phyloP scores from a whole-genome alignment of 345 rosid genomes.

The Arabis hirsuta region DNA sequence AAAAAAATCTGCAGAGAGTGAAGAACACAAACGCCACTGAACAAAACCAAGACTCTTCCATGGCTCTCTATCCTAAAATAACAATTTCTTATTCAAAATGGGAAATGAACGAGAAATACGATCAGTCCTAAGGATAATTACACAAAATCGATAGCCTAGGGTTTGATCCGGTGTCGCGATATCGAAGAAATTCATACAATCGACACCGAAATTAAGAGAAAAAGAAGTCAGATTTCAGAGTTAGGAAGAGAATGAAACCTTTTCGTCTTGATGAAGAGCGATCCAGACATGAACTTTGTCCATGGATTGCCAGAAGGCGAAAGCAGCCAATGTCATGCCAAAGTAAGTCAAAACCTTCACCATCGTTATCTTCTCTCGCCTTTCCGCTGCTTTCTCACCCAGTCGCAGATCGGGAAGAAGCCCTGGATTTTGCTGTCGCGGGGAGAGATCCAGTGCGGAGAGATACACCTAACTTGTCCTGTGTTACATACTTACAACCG shows the following conservation, averaged over 20 bases:
- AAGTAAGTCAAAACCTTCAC: conserved; percentile 71
- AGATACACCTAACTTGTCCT: neutral
- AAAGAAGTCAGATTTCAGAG: neutral
- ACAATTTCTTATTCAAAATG: neutral
- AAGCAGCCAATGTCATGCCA: conserved; percentile 80
- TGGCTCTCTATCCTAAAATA: neutral
- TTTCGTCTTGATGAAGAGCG: conserved; percentile 78
- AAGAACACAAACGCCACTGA: neutral
- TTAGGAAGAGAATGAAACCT: conserved; percentile 42
- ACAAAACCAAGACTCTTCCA: neutral
- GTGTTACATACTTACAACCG: neutral
- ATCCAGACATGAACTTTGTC: conserved; percentile 93
- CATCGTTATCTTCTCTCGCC: conserved; percentile 40
- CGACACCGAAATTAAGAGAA: neutral
- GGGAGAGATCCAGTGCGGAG: conserved; percentile 11
- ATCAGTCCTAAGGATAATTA: neutral
- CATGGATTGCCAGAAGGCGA: conserved; percentile 88
- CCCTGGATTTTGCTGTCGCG: conserved; percentile 3
- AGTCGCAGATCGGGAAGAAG: conserved; percentile 34
- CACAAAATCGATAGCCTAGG: conserved; percentile 33
- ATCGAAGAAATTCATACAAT: neutral
- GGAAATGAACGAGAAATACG: neutral
- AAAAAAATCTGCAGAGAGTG: neutral
- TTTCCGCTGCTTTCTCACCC: conserved; percentile 20
- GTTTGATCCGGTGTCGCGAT: conserved; percentile 30